Base-by-base conservation (phyloP, 805 yeast genomes). In the Cyberlindnera americana region DNA sequence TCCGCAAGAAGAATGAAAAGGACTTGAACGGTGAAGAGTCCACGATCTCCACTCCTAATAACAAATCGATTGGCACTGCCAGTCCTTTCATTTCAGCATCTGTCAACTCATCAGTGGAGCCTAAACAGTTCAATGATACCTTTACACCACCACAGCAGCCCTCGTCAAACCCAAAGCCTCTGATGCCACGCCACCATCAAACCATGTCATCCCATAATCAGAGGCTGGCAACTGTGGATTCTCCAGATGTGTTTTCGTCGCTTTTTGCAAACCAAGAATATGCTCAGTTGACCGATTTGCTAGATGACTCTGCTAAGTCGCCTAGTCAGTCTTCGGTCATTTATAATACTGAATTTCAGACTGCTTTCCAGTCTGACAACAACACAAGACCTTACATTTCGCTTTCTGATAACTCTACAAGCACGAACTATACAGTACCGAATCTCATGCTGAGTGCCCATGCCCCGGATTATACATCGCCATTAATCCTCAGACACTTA, bases 401-500 rank as follows among this genome's bases (percentile, higher is more conserved):
- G 17, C 36, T 56, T 3, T 44, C 53, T 5, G 61, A 55, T 33
- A 55, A 56, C 40, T 48, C 60, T 6, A 52, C 45, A 6, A 32
- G 19, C n/a, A 29, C 43, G 9, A 23, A 21, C 1, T 23, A 29
- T 15, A 29, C 42, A 8, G 39, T 36, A 4, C 46, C 49, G 5
- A 48, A 51, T 28, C 19, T 46, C 14, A 23, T 47, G 19, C n/a
- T 44, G 21, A 34, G 38, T 10, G 38, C 49, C 16, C 29, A 39
- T 8, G 52, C 44, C 4, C 48, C 62, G 10, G 74, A 69, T 35
- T 79, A 77, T 54, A 71, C 78, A 4, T 70, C 81, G 4, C 85
- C 85, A 6, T 55, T 78, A 41, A 66, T 73, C 11, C 65, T 78
- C 41, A 70, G 81, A 44, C 80, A 78, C 53, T 61, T 77, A 13